phyloP scores from a whole-genome alignment of 1,139 yeast genomes.

The Blastobotrys malaysiensis region DNA sequence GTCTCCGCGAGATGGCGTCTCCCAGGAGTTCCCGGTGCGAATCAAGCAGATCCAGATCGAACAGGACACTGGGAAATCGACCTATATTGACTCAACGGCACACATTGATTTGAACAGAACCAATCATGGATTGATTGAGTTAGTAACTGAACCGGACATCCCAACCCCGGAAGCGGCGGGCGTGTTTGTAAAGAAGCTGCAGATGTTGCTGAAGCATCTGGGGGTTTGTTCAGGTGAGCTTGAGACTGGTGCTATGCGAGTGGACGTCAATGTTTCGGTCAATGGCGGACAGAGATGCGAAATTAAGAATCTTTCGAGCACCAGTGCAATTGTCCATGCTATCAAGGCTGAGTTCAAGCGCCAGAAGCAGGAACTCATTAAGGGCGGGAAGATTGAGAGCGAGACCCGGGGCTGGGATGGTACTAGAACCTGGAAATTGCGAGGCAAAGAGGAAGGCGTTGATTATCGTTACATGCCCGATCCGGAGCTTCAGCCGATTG shows the following conservation, averaged over 20 bases:
- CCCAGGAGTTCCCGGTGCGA: constrained; percentile 29
- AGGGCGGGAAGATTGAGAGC: constrained; percentile 39
- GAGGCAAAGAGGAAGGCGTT: constrained; percentile 74
- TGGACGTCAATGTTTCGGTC: constrained; percentile 86
- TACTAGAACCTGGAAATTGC: constrained; percentile 50
- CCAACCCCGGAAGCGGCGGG: constrained; percentile 61
- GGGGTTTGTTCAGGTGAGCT: constrained; percentile 82
- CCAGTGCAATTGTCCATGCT: constrained; percentile 75
- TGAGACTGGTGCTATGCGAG: constrained; percentile 92
- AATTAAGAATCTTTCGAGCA: constrained; percentile 80
- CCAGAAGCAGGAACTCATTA: constrained; percentile 45
- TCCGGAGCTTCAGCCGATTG: constrained; percentile 68
- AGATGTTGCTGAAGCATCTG: constrained; percentile 59
- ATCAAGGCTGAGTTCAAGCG: constrained; percentile 68
- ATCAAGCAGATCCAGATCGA: constrained; percentile 81
- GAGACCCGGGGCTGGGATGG: constrained; percentile 97
- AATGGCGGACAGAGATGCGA: constrained; percentile 68
- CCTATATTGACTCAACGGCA: constrained; percentile 43
- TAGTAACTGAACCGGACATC: constrained; percentile 90
- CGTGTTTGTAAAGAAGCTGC: constrained; percentile 76
- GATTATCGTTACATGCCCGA: constrained; percentile 96
- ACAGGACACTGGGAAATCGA: constrained; percentile 89
- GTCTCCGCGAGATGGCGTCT: constrained; percentile 48
- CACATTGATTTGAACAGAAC: constrained; percentile 75
- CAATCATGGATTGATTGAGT: constrained; percentile 80